Base-by-base conservation (phyloP, 306 rosid species). In the Dicorynia guianensis region DNA sequence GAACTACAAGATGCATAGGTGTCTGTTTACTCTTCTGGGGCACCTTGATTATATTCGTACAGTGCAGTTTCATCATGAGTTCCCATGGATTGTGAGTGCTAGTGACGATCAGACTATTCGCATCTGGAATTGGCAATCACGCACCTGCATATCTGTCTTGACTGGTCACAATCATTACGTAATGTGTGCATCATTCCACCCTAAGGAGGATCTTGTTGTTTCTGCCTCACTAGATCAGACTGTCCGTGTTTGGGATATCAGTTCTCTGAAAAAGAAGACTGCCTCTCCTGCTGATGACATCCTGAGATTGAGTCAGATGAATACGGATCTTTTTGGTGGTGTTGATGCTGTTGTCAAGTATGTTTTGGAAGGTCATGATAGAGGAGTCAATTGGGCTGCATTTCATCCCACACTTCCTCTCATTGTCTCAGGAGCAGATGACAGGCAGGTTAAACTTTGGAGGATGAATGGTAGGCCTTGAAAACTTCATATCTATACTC, bases 91-190 rank as follows among this genome's bases (percentile, higher is more conserved):
- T 76, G 97, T 94, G 67, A 94, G 98, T 77, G 97, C 97, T 52
- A 94, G 98, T 79, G 98, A 94, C 77, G 98, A 94, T 86, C 98
- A 93, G 82, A 94, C 98, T 43, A 94, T 94, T 76, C 98, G 98
- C 39, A 88, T 94, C 38, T 94, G 98, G 98, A 94, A 94, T 83
- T 94, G 98, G 98, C 98, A 94, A 77, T 94, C 98, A 44, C 98
- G 98, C 17, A 94, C 96, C 46, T 91, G 98, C 62, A 84, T 94
- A 71, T 92, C 98, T 81, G 98, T 94, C 66, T 83, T 94, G 82
- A 94, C 98, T 17, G 98, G 98, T 64, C 98, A 94, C 85, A 94
- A 94, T 69, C 98, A 94, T 78, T 94, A 94, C 83, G 98, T 94
- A 36, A 94, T 94, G 98, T 94, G 98, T 60, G 98, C 98, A 47